phyloP scores from a whole-genome alignment of 441 rosid species.

The Rhodomyrtus psidioides region DNA sequence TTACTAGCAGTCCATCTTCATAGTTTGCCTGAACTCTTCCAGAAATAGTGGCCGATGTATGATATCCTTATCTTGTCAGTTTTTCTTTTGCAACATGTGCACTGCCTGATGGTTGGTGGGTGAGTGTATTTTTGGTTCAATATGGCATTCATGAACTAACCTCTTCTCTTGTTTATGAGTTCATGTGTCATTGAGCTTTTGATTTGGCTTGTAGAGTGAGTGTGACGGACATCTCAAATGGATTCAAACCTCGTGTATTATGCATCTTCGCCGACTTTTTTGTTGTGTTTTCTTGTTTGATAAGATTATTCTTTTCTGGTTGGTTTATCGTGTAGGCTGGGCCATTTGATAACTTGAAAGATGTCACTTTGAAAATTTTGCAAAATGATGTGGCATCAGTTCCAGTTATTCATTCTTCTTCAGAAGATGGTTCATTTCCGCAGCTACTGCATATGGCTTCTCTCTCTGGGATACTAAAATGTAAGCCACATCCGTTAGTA shows the following conservation, averaged over 20 bases:
- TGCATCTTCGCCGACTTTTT: not conserved
- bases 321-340: constrained; percentile 36
- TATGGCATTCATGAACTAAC: not conserved
- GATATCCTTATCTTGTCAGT: not conserved
- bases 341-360: constrained; percentile 49
- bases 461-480: constrained; percentile 52
- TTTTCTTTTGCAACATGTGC: not conserved
- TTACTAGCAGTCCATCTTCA: not conserved
- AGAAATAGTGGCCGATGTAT: not conserved
- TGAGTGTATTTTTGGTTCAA: not conserved
- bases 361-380: constrained; percentile 43
- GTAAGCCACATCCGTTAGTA: constrained; percentile 23
- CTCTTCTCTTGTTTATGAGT: not conserved
- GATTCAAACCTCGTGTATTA: not conserved
- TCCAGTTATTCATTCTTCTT: constrained; percentile 44
- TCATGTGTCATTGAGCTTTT: not conserved
- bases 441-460: constrained; percentile 62
- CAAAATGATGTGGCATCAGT: constrained; percentile 40
- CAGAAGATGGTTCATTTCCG: constrained; percentile 49
- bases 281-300: constrained; percentile 4
- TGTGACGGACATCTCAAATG: not conserved
- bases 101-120: not conserved
- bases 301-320: not conserved
- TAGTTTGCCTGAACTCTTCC: not conserved
- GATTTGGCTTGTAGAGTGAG: not conserved